Conservation (phyloP, 2,329 filamentous ascomycete genomes). For the Tolypocladium inflatum region DNA sequence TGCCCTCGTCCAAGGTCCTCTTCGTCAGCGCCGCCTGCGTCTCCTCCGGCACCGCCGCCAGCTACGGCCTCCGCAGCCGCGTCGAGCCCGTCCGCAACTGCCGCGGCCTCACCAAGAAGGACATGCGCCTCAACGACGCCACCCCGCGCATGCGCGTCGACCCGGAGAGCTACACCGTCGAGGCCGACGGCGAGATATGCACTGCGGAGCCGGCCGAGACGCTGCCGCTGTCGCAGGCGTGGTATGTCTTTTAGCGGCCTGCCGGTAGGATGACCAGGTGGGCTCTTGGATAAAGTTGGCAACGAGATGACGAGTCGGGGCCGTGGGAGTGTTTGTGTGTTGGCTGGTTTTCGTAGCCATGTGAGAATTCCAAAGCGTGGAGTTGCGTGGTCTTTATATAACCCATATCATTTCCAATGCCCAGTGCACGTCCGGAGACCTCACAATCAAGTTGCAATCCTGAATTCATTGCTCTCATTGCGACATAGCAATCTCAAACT, state of each 20-base stretch:
- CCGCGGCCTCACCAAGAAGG: slow-evolving; percentile 64
- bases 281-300: background rate
- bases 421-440: background rate
- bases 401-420: background rate
- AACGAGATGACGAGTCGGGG: background rate
- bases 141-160: slow-evolving; percentile 88
- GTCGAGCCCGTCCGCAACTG: slow-evolving; percentile 73
- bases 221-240: slow-evolving; percentile 69
- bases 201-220: slow-evolving; percentile 60
- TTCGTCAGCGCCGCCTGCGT: slow-evolving; percentile 75
- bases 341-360: background rate
- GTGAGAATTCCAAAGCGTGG: background rate
- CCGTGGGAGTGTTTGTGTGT: no score
- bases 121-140: slow-evolving; percentile 83
- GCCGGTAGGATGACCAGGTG: background rate
- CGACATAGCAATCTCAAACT: slow-evolving; percentile 12
- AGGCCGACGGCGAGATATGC: slow-evolving; percentile 71
- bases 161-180: slow-evolving; percentile 79
- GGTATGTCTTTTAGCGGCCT: slow-evolving; percentile 57
- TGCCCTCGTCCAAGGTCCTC: slow-evolving; percentile 64
- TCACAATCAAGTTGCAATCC: background rate
- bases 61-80: slow-evolving; percentile 69
- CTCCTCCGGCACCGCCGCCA: slow-evolving; percentile 53
- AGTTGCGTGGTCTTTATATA: background rate
- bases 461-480: slow-evolving; percentile 21